A percentile compares a stretch with the other conserved stretches of the same genome.
Conservation (phyloP, 192 early-diverging fungal species). For the Podochytrium sp. region DNA sequence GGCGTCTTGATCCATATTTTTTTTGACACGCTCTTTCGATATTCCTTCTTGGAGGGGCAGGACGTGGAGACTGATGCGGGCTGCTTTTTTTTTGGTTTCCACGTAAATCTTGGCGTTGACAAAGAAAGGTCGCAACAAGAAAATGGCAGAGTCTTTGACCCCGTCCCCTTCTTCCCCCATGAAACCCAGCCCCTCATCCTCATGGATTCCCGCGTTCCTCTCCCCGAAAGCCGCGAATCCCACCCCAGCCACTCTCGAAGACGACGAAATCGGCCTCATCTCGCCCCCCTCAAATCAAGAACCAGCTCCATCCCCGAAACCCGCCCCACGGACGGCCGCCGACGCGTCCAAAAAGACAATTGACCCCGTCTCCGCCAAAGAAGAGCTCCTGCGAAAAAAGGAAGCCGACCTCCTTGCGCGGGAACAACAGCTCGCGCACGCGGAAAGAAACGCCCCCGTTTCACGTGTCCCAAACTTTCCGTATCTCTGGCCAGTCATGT, state of each 20-base stretch:
- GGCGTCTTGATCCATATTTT: too few species aligned
- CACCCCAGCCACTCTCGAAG: neutral
- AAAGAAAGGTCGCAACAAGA: neutral
- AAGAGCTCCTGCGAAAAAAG: slow-evolving; percentile 8
- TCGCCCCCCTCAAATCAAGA: neutral
- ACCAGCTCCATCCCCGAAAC: neutral
- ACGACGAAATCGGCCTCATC: neutral
- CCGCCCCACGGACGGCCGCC: neutral
- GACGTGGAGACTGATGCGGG: neutral
- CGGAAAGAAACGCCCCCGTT: neutral
- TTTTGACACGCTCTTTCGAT: too few species aligned
- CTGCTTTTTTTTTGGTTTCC: neutral
- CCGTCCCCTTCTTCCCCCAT: neutral
- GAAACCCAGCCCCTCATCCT: neutral
- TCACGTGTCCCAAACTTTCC: slow-evolving; percentile 26
- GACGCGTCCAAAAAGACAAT: neutral
- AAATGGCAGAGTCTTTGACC: neutral
- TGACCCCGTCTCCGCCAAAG: neutral
- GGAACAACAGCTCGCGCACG: slow-evolving; percentile 15
- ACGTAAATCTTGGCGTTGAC: neutral
- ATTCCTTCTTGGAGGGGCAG: too few species aligned
- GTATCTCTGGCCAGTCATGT: slow-evolving; percentile 31
- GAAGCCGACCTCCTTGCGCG: slow-evolving; percentile 17
- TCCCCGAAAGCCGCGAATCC: neutral
- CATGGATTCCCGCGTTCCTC: neutral